These are phyloP conservation scores for Lactifluus volemus DNA, from an alignment of 768 basidiomycete genomes.

Conservation along the genomic window DNA sequence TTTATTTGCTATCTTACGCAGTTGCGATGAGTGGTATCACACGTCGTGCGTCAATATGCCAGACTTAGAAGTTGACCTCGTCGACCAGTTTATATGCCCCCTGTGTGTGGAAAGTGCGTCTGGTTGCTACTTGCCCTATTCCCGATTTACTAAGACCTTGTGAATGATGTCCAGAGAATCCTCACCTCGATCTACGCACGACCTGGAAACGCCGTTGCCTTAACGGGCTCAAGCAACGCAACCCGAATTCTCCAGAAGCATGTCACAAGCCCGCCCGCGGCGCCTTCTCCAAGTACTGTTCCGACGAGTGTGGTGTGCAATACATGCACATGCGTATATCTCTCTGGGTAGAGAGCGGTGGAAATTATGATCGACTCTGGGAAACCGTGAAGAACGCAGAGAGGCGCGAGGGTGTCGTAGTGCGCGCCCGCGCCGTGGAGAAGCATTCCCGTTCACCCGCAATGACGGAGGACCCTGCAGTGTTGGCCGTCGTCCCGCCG, in stretches of 20 bases:
- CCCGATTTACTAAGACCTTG: not conserved
- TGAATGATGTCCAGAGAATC: slow-evolving; percentile 37
- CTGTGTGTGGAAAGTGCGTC: slow-evolving; percentile 64
- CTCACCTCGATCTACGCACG: slow-evolving; percentile 51
- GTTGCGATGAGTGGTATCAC: slow-evolving; percentile 95
- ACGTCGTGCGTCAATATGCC: slow-evolving; percentile 76
- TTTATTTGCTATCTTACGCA: slow-evolving; percentile 24
- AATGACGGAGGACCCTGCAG: not conserved
- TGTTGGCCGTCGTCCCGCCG: slow-evolving; percentile 26
- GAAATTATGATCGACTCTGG: slow-evolving; percentile 60
- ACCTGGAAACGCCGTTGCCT: slow-evolving; percentile 77
- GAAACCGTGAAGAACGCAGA: slow-evolving; percentile 61
- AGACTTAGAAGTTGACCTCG: slow-evolving; percentile 74
- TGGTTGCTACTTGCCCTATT: not conserved
- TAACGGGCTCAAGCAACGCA: slow-evolving; percentile 54
- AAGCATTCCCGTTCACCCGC: slow-evolving; percentile 3
- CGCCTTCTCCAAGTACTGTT: slow-evolving; percentile 85
- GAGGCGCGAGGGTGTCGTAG: slow-evolving; percentile 62
- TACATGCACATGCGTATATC: slow-evolving; percentile 61
- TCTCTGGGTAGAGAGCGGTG: slow-evolving; percentile 52
- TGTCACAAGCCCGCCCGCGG: slow-evolving; percentile 79
- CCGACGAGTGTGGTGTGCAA: slow-evolving; percentile 75
- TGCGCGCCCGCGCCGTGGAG: slow-evolving; percentile 24
- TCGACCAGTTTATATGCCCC: slow-evolving; percentile 90
- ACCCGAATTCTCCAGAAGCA: slow-evolving; percentile 52